Conservation (phyloP, 2,329 filamentous ascomycete genomes). For the Verruconis gallopava region DNA sequence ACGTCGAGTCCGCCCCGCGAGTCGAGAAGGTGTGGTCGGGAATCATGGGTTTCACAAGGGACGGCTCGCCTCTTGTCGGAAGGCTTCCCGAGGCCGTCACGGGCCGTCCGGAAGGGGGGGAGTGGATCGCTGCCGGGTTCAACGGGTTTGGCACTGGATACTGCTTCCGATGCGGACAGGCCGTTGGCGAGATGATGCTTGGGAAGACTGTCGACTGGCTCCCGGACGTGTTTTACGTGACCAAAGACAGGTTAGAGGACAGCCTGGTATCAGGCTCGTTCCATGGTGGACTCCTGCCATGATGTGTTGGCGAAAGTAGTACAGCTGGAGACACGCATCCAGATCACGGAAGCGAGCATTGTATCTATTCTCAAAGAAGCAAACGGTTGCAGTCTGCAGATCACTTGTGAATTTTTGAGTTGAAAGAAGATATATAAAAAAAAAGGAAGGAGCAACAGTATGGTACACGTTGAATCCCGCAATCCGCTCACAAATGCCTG, state of each 20-base stretch:
- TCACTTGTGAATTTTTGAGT: not conserved
- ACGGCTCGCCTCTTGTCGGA: not conserved
- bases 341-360: too few relatives aligned
- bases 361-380: too few relatives aligned
- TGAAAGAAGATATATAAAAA: too few relatives aligned
- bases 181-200: not conserved
- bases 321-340: too few relatives aligned
- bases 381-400: not conserved
- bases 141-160: not conserved
- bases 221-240: not conserved
- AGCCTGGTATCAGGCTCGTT: not conserved
- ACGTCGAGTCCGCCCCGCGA: not conserved
- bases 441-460: too few relatives aligned
- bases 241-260: not conserved
- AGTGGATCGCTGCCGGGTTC: slow-evolving; percentile 1
- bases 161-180: not conserved
- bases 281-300: not conserved
- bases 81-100: not conserved
- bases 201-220: not conserved
- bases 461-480: not conserved
- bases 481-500: not conserved
- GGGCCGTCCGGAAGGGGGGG: not conserved
- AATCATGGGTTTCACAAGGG: slow-evolving; percentile 1
- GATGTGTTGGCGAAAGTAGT: too few relatives aligned
- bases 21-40: not conserved